These are phyloP conservation scores for Lippia alba DNA, from an alignment of 305 asterid species.

Conservation along the genomic window DNA sequence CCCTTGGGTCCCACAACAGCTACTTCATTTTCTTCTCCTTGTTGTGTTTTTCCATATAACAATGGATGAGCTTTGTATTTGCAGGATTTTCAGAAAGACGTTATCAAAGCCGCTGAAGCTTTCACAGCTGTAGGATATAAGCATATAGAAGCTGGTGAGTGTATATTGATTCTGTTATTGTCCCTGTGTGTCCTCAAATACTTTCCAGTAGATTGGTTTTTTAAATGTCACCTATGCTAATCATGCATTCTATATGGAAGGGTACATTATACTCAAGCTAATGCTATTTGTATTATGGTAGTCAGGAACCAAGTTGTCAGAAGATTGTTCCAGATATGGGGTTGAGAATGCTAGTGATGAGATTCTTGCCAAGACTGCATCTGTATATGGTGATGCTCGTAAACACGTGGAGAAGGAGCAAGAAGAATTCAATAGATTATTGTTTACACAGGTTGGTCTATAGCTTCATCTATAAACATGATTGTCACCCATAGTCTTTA, in stretches of 20 bases:
- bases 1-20: not conserved
- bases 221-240: not conserved
- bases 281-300: constrained; percentile 43
- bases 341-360: constrained; percentile 80
- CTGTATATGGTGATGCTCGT: constrained; percentile 90
- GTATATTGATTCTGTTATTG: constrained; percentile 31
- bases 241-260: constrained; percentile 22
- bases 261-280: constrained; percentile 32
- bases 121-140: constrained; percentile 85
- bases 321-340: constrained; percentile 89
- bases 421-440: constrained; percentile 76
- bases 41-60: not conserved
- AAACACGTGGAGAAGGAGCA: constrained; percentile 94
- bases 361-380: constrained; percentile 85
- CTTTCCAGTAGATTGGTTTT: constrained; percentile 10
- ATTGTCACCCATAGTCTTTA: not conserved
- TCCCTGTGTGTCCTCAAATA: not conserved
- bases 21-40: not conserved
- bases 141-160: constrained; percentile 96
- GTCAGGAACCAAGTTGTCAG: constrained; percentile 93
- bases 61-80: constrained; percentile 23
- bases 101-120: constrained; percentile 92
- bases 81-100: constrained; percentile 95
- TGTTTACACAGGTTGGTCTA: constrained; percentile 81
- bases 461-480: constrained; percentile 1